phyloP scores from a whole-genome alignment of 2,329 filamentous ascomycete genomes.

The Hirsutella minnesotensis region DNA sequence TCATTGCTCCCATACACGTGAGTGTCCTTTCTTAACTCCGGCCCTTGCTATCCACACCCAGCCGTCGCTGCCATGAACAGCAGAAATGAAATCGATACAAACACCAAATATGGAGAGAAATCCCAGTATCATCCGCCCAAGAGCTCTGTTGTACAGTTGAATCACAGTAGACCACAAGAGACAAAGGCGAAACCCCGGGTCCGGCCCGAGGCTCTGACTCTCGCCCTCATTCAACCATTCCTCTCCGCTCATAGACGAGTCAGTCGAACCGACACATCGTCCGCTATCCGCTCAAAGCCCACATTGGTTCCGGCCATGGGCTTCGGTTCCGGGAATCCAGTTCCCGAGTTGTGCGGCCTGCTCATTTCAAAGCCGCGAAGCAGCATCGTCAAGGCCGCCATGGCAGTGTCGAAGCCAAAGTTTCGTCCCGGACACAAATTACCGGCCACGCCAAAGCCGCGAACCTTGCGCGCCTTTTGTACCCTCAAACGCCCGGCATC shows the following conservation, averaged over 20 bases:
- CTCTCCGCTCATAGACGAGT: neutral
- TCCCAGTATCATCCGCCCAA: too few relatives aligned
- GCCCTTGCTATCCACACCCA: too few relatives aligned
- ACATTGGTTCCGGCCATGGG: conserved; percentile 15
- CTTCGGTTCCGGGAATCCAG: conserved; percentile 10
- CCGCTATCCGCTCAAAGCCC: conserved; percentile 18
- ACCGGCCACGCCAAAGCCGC: conserved; percentile 18
- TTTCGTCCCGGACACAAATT: conserved; percentile 19
- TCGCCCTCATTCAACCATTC: neutral
- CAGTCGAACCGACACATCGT: conserved; percentile 14
- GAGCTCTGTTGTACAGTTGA: too few relatives aligned
- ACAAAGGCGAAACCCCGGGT: too few relatives aligned
- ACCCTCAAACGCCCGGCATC: conserved; percentile 10
- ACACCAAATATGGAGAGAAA: too few relatives aligned
- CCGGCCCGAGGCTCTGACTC: too few relatives aligned
- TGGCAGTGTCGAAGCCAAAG: conserved; percentile 17
- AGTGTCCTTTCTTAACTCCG: too few relatives aligned
- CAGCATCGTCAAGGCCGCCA: conserved; percentile 14
- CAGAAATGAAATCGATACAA: too few relatives aligned
- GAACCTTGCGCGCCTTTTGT: conserved; percentile 13
- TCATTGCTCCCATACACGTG: too few relatives aligned
- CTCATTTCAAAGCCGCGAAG: conserved; percentile 16
- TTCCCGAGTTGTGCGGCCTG: neutral
- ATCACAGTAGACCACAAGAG: too few relatives aligned
- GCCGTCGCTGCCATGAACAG: too few relatives aligned